These are phyloP conservation scores for Phytophthora nicotianae DNA, from an alignment of 352 stramenopile genomes.

Conservation along the genomic window DNA sequence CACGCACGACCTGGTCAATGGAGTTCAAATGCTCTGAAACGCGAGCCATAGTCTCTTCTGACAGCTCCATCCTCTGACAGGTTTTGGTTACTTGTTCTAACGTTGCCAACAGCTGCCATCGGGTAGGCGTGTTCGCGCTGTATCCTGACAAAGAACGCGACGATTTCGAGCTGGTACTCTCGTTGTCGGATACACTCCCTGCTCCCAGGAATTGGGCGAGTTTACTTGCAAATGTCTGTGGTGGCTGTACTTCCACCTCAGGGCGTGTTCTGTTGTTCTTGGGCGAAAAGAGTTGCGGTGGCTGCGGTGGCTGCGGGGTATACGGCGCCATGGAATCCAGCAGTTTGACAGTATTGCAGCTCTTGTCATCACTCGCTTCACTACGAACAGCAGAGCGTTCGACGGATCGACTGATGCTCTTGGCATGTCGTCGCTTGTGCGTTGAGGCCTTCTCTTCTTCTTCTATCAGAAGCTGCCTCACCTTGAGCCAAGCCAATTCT, in stretches of 20 bases:
- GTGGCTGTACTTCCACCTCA: not conserved
- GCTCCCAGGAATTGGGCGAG: not conserved
- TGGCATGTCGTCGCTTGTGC: constrained; percentile 2
- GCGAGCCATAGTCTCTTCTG: constrained; percentile 50
- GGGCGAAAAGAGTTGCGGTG: not conserved
- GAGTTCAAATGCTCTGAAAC: constrained; percentile 56
- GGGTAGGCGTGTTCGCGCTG: constrained; percentile 8
- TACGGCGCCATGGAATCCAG: not conserved
- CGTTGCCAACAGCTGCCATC: constrained; percentile 39
- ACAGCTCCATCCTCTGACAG: constrained; percentile 54
- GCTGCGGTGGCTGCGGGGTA: not conserved
- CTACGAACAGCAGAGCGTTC: not conserved
- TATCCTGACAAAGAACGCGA: constrained; percentile 5
- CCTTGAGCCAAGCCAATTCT: constrained; percentile 41
- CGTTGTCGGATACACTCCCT: not conserved
- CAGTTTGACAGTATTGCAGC: not conserved
- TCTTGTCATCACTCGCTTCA: not conserved
- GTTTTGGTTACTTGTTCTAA: constrained; percentile 54
- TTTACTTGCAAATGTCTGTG: not conserved
- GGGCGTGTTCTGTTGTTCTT: not conserved
- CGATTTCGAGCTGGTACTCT: constrained; percentile 1
- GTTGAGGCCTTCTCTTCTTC: constrained; percentile 38
- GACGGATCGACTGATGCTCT: constrained; percentile 1
- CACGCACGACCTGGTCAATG: constrained; percentile 63
- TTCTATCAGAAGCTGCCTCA: constrained; percentile 37